A percentile compares a stretch with the other conserved stretches of the same genome.
Conservation (phyloP, 2,329 filamentous ascomycete genomes). For the Emmonsia crescens region DNA sequence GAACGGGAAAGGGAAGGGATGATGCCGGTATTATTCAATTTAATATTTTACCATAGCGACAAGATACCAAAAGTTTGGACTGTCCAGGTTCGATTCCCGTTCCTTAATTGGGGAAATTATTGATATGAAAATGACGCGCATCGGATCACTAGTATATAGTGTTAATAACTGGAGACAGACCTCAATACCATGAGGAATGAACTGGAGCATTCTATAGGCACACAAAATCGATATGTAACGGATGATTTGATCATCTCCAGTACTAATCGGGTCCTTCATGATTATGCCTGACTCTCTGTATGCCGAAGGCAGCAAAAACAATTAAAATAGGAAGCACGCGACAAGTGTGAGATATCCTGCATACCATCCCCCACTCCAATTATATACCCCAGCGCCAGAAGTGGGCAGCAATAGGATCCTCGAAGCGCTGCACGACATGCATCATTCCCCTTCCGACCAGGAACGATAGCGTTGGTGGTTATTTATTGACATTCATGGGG, state of each 20-base stretch:
- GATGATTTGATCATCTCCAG: too few species aligned
- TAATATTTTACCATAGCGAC: neutral
- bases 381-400: neutral
- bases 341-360: neutral
- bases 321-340: neutral
- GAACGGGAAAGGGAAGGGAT: neutral
- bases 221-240: too few species aligned
- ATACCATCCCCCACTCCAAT: neutral
- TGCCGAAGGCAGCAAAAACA: neutral
- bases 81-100: neutral
- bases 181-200: neutral
- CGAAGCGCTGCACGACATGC: neutral
- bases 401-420: neutral
- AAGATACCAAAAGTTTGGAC: neutral
- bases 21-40: neutral
- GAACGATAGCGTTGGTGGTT: neutral
- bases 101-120: neutral
- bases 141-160: neutral
- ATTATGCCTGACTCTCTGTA: too few species aligned
- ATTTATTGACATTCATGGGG: neutral
- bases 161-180: neutral
- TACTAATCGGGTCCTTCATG: too few species aligned
- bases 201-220: too few species aligned
- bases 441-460: neutral
- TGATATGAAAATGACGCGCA: neutral